Evolutionary conservation across 495 filamentous ascomycete species (phyloP).

Genomic region (Neurospora sp.): DNA sequence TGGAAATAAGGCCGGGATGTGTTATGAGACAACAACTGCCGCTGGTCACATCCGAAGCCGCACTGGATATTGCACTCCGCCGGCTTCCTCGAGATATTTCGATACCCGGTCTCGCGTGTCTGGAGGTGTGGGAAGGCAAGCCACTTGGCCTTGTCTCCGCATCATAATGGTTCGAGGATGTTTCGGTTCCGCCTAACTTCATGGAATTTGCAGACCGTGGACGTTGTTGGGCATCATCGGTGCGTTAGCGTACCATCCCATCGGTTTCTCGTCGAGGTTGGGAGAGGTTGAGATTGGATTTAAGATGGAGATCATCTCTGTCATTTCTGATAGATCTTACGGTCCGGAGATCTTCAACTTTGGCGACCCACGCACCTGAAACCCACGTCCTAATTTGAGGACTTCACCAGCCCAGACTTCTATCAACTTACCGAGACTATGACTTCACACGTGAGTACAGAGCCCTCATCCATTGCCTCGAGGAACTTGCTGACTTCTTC

Average conservation of each 20-base stretch:
- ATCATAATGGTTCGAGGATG: neutral
- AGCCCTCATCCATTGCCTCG: neutral
- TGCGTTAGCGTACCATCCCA: neutral
- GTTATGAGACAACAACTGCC: neutral
- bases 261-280: neutral
- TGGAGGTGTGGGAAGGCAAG: neutral
- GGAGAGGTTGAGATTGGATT: neutral
- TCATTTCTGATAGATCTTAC: constrained; percentile 15
- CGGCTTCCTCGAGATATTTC: neutral
- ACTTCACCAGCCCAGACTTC: neutral
- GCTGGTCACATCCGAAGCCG: neutral
- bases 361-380: neutral
- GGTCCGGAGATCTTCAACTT: neutral
- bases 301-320: constrained; percentile 2
- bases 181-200: neutral
- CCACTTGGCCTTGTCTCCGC: neutral
- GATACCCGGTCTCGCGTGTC: neutral
- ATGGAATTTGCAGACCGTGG: neutral
- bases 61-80: neutral
- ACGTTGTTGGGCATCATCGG: constrained; percentile 1
- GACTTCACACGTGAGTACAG: neutral
- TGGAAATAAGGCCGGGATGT: neutral
- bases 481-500: neutral
- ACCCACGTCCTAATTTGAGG: neutral
- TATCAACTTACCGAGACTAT: neutral